A percentile compares a stretch with the other conserved stretches of the same genome.
Conservation (phyloP, 2,329 filamentous ascomycete species). For the Ceratocystis cacaofunesta region DNA sequence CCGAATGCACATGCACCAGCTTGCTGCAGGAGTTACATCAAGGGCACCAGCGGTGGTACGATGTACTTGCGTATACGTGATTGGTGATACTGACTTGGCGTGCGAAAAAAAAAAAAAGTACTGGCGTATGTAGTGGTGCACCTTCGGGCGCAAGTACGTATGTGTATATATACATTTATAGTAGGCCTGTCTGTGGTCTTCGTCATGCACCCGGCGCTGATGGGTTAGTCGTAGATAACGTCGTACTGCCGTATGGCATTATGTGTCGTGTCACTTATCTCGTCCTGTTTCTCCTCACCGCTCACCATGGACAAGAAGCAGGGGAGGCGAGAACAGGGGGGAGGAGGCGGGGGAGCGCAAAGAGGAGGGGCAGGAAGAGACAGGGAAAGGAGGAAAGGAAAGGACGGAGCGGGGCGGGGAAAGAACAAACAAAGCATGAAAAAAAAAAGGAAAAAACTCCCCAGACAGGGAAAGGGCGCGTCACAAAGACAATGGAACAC, state of each 20-base stretch:
- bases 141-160: neutral
- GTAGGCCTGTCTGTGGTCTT: neutral
- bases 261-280: conserved; percentile 2
- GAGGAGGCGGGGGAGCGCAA: neutral
- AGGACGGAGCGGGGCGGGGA: neutral
- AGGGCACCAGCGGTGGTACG: too few species aligned
- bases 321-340: neutral
- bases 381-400: neutral
- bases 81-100: too few species aligned
- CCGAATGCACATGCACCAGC: neutral
- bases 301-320: neutral
- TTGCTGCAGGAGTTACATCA: neutral
- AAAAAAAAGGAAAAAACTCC: neutral
- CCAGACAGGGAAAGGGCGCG: neutral
- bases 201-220: neutral
- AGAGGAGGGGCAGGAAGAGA: neutral
- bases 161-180: neutral
- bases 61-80: too few species aligned
- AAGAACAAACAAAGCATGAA: neutral
- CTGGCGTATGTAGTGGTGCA: too few species aligned
- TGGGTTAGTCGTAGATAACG: neutral
- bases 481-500: neutral
- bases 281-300: neutral
- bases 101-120: too few species aligned
- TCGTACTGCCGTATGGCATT: neutral